Percentiles rank a stretch among this genome's conserved stretches.
Conservation (phyloP, 345 rosid species). For the Sisymbrium altissimum region DNA sequence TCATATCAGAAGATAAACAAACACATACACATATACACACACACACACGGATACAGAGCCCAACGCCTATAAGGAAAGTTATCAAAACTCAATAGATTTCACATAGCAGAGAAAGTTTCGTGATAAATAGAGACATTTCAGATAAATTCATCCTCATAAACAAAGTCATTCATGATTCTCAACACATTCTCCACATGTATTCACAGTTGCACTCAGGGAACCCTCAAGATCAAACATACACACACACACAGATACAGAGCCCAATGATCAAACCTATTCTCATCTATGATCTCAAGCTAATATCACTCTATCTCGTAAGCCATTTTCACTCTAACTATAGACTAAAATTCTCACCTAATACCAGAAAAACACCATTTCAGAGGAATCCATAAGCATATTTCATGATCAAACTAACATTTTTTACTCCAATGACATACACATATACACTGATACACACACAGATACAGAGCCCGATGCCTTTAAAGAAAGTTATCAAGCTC, state of each 20-base stretch:
- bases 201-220: background rate
- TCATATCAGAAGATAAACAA: background rate
- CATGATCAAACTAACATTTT: too few species aligned
- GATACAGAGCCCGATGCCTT: too few species aligned
- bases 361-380: background rate
- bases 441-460: too few species aligned
- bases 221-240: background rate
- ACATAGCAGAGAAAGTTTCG: background rate
- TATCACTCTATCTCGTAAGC: background rate
- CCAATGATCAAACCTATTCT: background rate
- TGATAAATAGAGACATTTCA: background rate
- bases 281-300: background rate
- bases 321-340: background rate
- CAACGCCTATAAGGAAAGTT: background rate
- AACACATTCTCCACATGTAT: slow-evolving; percentile 7
- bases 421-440: too few species aligned
- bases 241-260: too few species aligned
- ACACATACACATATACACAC: background rate
- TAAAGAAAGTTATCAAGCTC: too few species aligned
- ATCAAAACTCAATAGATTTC: background rate
- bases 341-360: background rate
- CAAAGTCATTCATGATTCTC: background rate
- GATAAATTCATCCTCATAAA: background rate
- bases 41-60: background rate
- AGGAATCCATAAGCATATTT: background rate